Percentiles rank a stretch among this genome's conserved stretches.
phyloP scores from a whole-genome alignment of 2,329 filamentous ascomycete genomes.

The Cladosporium sphaerospermum region DNA sequence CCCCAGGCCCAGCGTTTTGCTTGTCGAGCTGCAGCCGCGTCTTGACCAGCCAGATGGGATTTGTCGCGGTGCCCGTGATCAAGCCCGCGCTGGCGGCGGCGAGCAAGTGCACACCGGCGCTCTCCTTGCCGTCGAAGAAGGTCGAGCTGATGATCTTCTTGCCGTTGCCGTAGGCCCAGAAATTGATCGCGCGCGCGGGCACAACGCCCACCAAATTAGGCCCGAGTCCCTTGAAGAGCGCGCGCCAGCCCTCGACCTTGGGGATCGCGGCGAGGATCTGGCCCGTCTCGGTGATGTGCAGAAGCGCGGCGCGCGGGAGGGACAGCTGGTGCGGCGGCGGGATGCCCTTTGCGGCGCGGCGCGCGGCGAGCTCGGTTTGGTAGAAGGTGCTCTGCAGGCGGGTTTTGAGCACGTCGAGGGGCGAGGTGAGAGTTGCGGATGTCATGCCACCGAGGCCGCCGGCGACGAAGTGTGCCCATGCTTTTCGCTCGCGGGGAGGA shows the following conservation, averaged over 20 bases:
- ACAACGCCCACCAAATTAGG: conserved; percentile 87
- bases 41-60: conserved; percentile 96
- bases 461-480: conserved; percentile 87
- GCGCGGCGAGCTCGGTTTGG: conserved; percentile 69
- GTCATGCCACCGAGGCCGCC: conserved; percentile 89
- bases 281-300: conserved; percentile 79
- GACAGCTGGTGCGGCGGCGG: conserved; percentile 53
- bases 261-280: conserved; percentile 80
- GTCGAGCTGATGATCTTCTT: conserved; percentile 74
- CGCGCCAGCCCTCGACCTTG: conserved; percentile 72
- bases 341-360: conserved; percentile 53
- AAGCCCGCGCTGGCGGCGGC: conserved; percentile 74
- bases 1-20: conserved; percentile 57
- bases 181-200: conserved; percentile 85
- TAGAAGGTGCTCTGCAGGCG: conserved; percentile 92
- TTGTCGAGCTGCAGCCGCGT: conserved; percentile 89
- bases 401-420: conserved; percentile 90
- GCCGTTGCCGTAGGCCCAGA: conserved; percentile 87
- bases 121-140: conserved; percentile 64
- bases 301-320: conserved; percentile 57
- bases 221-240: conserved; percentile 86
- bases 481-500: conserved; percentile 48
- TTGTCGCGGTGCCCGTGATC: conserved; percentile 82
- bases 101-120: conserved; percentile 69
- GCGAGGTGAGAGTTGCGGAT: conserved; percentile 83